These are phyloP conservation scores for Leccinum boreale DNA, from an alignment of 768 basidiomycete genomes.

Conservation along the genomic window DNA sequence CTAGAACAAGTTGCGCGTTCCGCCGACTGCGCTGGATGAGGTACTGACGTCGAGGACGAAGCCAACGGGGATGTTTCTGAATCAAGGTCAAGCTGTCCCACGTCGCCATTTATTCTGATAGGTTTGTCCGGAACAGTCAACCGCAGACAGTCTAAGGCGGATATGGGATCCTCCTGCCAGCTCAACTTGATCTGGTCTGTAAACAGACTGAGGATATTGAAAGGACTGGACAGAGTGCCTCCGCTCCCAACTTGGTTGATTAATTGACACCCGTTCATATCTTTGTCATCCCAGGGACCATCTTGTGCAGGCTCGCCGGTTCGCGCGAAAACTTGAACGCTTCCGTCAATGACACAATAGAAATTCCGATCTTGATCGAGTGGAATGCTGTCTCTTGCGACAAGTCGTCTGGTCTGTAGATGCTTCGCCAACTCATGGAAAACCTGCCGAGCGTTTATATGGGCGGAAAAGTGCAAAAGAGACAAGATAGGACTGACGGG, in stretches of 20 bases:
- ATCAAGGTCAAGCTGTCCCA: constrained; percentile 55
- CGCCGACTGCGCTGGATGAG: constrained; percentile 44
- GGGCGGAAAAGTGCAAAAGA: not conserved
- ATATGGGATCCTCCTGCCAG: constrained; percentile 68
- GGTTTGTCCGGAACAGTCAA: constrained; percentile 26
- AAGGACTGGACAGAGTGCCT: constrained; percentile 91
- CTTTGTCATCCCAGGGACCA: constrained; percentile 74
- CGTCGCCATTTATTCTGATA: constrained; percentile 54
- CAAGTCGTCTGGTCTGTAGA: constrained; percentile 90
- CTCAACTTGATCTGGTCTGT: constrained; percentile 91
- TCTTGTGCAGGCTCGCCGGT: constrained; percentile 52
- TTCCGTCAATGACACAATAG: constrained; percentile 98
- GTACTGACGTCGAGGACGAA: constrained; percentile 68
- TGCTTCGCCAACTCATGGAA: constrained; percentile 98
- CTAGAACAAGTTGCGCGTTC: constrained; percentile 19
- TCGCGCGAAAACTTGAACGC: constrained; percentile 87
- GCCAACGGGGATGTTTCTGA: constrained; percentile 30
- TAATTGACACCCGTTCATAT: constrained; percentile 93
- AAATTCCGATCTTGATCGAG: constrained; percentile 92
- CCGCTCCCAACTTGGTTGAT: constrained; percentile 96
- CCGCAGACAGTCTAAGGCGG: constrained; percentile 24
- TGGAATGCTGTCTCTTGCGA: constrained; percentile 92
- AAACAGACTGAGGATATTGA: constrained; percentile 95
- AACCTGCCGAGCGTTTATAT: constrained; percentile 45
- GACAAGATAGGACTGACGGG: constrained; percentile 53